A percentile compares a stretch with the other conserved stretches of the same genome.
These are phyloP conservation scores for Brassica nigra DNA, from an alignment of 345 rosid genomes.

Conservation along the genomic window DNA sequence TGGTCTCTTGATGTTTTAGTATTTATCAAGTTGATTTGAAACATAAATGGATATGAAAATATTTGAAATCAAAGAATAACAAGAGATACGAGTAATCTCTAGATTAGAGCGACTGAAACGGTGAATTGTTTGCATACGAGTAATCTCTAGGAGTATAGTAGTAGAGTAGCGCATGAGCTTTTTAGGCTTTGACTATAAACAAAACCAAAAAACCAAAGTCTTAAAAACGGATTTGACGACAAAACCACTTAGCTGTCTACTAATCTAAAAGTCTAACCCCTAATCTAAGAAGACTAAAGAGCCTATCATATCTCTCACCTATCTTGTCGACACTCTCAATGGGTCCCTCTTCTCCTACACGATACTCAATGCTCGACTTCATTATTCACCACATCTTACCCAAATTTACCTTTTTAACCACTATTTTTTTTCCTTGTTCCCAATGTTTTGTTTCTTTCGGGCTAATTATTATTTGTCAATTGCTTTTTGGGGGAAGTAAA, in stretches of 20 bases:
- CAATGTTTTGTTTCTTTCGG: conserved; percentile 31
- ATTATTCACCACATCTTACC: conserved; percentile 39
- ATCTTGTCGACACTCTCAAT: conserved; percentile 32
- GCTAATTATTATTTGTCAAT: conserved; percentile 17
- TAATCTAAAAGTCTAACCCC: conserved; percentile 34
- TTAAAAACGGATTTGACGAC: conserved; percentile 36
- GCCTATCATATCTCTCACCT: conserved; percentile 33
- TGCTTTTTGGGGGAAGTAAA: conserved; percentile 5
- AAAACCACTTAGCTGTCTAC: conserved; percentile 24
- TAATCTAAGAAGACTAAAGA: conserved; percentile 11
- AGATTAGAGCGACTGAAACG: too few species aligned
- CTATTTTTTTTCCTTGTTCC: conserved; percentile 27
- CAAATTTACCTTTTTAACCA: conserved; percentile 40
- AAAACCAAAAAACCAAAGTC: conserved; percentile 23
- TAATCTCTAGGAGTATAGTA: not conserved
- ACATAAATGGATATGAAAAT: not conserved
- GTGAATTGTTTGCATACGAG: too few species aligned
- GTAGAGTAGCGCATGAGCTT: conserved; percentile 41
- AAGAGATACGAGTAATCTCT: not conserved
- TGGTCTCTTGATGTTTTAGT: too few species aligned
- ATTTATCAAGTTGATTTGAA: too few species aligned
- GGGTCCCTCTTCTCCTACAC: conserved; percentile 23
- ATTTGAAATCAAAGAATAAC: not conserved
- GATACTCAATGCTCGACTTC: conserved; percentile 17
- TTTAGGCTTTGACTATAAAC: conserved; percentile 38